A percentile compares a stretch with the other conserved stretches of the same genome.
phyloP scores from a whole-genome alignment of 306 rosid genomes.

The Oemleria cerasiformis region DNA sequence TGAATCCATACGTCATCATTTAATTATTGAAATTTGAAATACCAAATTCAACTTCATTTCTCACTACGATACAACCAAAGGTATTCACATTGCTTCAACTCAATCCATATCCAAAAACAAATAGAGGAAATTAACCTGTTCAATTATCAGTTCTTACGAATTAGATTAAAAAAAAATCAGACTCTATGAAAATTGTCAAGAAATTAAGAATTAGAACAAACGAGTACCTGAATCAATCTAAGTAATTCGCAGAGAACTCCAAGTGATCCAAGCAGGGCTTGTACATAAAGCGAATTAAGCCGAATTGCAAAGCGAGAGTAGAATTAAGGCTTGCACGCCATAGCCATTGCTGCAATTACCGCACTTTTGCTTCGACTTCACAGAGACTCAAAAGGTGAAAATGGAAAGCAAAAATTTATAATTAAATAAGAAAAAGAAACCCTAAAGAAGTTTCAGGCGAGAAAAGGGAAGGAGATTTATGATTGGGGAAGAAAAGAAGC shows the following conservation, averaged over 20 bases:
- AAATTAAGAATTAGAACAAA: neutral
- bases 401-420: no score
- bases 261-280: slow-evolving; percentile 18
- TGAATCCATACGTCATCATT: neutral
- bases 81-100: neutral
- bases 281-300: slow-evolving; percentile 9
- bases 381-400: slow-evolving; percentile 6
- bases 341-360: slow-evolving; percentile 5
- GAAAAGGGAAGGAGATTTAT: neutral
- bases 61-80: neutral
- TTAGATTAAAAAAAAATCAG: neutral
- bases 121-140: neutral
- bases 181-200: neutral
- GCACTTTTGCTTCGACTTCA: slow-evolving; percentile 55
- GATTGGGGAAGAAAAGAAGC: neutral
- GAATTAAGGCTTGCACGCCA: slow-evolving; percentile 39
- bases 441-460: slow-evolving; percentile 17
- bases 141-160: neutral
- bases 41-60: slow-evolving; percentile 1
- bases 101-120: neutral
- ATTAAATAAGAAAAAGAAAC: slow-evolving; percentile 12
- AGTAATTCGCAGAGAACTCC: neutral
- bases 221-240: slow-evolving; percentile 34
- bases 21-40: neutral
- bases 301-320: slow-evolving; percentile 9